phyloP scores from a whole-genome alignment of 2,329 filamentous ascomycete species.

The Metarhizium robertsii region DNA sequence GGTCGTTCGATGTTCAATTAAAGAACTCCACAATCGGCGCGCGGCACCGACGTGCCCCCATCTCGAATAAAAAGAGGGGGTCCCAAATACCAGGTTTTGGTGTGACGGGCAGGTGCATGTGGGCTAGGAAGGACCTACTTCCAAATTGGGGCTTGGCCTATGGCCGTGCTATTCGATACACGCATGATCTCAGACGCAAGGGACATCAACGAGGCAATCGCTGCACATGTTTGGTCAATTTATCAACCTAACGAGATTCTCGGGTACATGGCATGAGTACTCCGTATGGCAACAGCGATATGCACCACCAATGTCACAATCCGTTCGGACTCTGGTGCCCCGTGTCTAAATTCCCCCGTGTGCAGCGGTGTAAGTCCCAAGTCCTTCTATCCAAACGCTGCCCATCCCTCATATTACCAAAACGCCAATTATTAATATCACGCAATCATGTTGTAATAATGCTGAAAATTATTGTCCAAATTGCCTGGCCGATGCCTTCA shows the following conservation, averaged over 20 bases:
- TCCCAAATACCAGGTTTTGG: background rate
- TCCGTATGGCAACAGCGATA: background rate
- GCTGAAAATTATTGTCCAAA: no score
- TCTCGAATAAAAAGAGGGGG: background rate
- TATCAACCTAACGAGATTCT: background rate
- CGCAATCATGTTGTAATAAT: no score
- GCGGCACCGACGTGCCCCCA: background rate
- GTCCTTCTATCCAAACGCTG: no score
- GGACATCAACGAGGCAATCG: no score
- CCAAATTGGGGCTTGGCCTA: no score
- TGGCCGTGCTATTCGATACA: no score
- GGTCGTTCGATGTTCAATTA: background rate
- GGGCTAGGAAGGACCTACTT: background rate
- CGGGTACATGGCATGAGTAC: no score
- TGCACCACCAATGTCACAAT: background rate
- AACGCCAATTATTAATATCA: no score
- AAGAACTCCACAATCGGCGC: conserved; percentile 1
- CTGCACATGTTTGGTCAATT: no score
- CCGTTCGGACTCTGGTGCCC: background rate
- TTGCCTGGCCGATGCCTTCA: no score
- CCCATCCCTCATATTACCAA: no score
- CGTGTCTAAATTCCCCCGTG: background rate
- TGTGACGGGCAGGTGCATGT: background rate
- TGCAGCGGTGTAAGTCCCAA: background rate
- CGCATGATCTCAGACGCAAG: no score